Percentiles rank a stretch among this genome's conserved stretches.
phyloP scores from a whole-genome alignment of 2,329 filamentous ascomycete genomes.

The Zasmidium cellare region DNA sequence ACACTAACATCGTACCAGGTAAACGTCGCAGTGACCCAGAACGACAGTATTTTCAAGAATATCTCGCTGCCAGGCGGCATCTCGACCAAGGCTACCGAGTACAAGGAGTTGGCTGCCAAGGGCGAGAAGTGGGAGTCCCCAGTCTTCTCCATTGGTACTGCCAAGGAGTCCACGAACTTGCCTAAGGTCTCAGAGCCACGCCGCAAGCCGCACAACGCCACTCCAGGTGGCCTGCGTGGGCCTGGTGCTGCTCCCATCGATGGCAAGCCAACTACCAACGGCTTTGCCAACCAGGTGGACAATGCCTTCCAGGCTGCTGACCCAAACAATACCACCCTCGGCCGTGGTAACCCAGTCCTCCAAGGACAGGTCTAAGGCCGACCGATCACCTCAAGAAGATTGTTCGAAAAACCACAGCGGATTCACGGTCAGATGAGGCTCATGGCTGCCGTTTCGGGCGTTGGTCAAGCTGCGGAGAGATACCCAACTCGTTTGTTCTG shows the following conservation, averaged over 20 bases:
- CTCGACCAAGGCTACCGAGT: conserved; percentile 90
- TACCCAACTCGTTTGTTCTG: conserved; percentile 24
- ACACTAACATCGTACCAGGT: conserved; percentile 40
- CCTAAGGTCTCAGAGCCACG: conserved; percentile 57
- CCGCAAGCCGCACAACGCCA: conserved; percentile 59
- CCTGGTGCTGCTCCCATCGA: conserved; percentile 3
- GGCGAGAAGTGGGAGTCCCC: conserved; percentile 94
- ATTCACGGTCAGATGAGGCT: conserved; percentile 12
- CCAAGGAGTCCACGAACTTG: conserved; percentile 70
- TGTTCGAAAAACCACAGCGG: neutral
- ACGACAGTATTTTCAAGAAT: conserved; percentile 90
- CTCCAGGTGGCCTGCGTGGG: conserved; percentile 34
- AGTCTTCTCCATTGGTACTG: conserved; percentile 83
- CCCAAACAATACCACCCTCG: conserved; percentile 41
- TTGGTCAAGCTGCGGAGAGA: conserved; percentile 21
- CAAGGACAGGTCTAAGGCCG: conserved; percentile 38
- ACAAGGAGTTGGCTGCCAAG: conserved; percentile 81
- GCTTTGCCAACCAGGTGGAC: conserved; percentile 7
- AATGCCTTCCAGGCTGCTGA: conserved; percentile 33
- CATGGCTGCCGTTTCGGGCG: conserved; percentile 23
- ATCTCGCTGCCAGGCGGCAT: conserved; percentile 85
- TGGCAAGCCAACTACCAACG: conserved; percentile 18
- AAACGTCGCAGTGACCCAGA: conserved; percentile 80
- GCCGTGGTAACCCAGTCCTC: conserved; percentile 46
- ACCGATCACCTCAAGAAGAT: conserved; percentile 2